A percentile compares a stretch with the other conserved stretches of the same genome.
phyloP scores from a whole-genome alignment of 495 filamentous ascomycete genomes.

The Penicillium cosmopolitanum region DNA sequence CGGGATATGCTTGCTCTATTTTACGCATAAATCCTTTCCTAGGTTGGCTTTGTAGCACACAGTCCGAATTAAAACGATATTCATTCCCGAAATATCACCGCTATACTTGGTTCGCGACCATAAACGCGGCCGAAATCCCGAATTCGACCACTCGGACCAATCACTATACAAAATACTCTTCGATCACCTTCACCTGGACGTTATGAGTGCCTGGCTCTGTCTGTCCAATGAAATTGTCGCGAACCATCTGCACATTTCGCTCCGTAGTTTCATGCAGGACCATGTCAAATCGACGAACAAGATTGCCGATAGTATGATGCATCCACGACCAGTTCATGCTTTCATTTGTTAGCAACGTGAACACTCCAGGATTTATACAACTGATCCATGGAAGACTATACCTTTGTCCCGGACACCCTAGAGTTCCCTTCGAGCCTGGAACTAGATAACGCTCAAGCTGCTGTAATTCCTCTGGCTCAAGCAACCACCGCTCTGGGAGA shows the following conservation, averaged over 20 bases:
- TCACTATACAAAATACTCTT: neutral
- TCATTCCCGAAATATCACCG: neutral
- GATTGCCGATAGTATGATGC: constrained; percentile 6
- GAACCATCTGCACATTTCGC: constrained; percentile 30
- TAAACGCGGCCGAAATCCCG: neutral
- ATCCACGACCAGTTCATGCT: constrained; percentile 14
- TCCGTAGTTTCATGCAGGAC: constrained; percentile 18
- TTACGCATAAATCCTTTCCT: too few species aligned
- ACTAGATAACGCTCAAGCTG: constrained; percentile 40
- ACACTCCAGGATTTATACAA: neutral
- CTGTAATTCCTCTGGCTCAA: constrained; percentile 21
- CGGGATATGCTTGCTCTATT: too few species aligned
- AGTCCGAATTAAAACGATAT: neutral
- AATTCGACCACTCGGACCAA: neutral
- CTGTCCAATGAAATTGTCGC: constrained; percentile 36
- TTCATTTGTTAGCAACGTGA: neutral
- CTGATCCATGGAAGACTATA: constrained; percentile 20
- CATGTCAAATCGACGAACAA: constrained; percentile 14
- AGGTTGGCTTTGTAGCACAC: neutral
- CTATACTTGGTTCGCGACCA: neutral
- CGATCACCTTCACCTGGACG: constrained; percentile 28
- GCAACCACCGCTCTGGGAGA: constrained; percentile 50
- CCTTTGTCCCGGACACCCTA: constrained; percentile 54
- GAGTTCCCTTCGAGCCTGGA: constrained; percentile 47
- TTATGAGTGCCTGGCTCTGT: constrained; percentile 23